A percentile compares a stretch with the other conserved stretches of the same genome.
Evolutionary conservation across 169 alveolate genomes (phyloP).

Genomic region (Eimeria zaria): DNA sequence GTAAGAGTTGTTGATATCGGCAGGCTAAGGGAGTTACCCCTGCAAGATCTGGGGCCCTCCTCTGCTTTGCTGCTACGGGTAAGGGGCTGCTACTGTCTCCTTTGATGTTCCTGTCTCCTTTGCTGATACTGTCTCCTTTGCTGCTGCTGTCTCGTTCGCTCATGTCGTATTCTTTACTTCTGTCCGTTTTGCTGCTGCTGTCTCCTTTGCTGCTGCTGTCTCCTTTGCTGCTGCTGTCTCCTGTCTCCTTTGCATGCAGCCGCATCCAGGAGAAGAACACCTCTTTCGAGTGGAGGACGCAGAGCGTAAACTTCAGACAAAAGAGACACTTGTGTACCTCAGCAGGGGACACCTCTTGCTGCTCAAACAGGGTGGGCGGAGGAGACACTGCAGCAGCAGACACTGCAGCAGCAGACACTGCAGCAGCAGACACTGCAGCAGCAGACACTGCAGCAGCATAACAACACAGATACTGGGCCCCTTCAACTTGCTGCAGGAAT

Average conservation of each 20-base stretch:
- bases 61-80: constrained; percentile 27
- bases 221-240: neutral
- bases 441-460: no score
- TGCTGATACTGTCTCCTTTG: neutral
- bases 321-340: constrained; percentile 19
- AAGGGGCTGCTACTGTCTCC: neutral
- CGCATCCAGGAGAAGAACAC: constrained; percentile 3
- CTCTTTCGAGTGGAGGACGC: constrained; percentile 20
- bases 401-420: constrained; percentile 9
- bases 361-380: constrained; percentile 14
- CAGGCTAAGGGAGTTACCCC: neutral
- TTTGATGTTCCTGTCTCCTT: neutral
- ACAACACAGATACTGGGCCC: no score
- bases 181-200: no score
- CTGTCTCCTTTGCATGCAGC: constrained; percentile 43
- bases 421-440: constrained; percentile 10
- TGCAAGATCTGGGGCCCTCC: constrained; percentile 8
- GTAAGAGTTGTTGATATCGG: neutral
- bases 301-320: constrained; percentile 5
- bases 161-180: no score
- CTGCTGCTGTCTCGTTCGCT: neutral
- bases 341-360: constrained; percentile 39
- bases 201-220: constrained; percentile 1
- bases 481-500: neutral
- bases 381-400: neutral